Evolutionary conservation across 805 yeast genomes (phyloP), one percentile per base, ranked within the genome.

Genomic region (Wickerhamomyces hampshirensis): DNA sequence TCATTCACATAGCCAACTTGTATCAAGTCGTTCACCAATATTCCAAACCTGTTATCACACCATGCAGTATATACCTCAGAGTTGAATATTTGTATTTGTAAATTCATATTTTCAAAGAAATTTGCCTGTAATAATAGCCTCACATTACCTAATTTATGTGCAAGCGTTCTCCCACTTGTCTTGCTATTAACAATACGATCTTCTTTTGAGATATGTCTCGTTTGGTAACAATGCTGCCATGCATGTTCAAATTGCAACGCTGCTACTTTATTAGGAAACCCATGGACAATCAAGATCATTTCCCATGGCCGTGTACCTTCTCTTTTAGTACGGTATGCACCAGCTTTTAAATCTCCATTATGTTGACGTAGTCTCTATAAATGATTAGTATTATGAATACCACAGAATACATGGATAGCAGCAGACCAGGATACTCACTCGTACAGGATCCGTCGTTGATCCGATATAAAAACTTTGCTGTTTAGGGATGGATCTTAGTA

Each of bases 191-290:
- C 58, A 9, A 75, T 53, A 34, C 80, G 56, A 9, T 55, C 53
- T 3, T 53, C 58, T 0, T 46, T 43, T 2, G 58, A 51, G 4
- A 84, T 75, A 50, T 77, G 85, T 26, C 87, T 62, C 0, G 94
- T 80, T 34, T 65, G 67, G 43, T 79, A 66, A 1, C 80, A 65
- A 55, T 84, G 93, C 47, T 85, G 95, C 75, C 84, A 80, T 2
- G 94, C 89, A 58, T 83, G 88, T 50, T 86, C 95, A 57, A 85
- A 85, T 42, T 78, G 89, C 34, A 86, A 58, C 0, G 94, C 94
- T 3, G 80, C 59, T 3, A 79, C 65, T 42, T 74, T 76, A 6
- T 77, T 74, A 0, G 86, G 86, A 51, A 86, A 85, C 3, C 89
- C 88, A 49, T 80, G 65, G 0, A 86, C 82, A 3, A 78, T 48